Base-by-base conservation (phyloP, 2,329 filamentous ascomycete genomes). In the Talaromyces sp. region DNA sequence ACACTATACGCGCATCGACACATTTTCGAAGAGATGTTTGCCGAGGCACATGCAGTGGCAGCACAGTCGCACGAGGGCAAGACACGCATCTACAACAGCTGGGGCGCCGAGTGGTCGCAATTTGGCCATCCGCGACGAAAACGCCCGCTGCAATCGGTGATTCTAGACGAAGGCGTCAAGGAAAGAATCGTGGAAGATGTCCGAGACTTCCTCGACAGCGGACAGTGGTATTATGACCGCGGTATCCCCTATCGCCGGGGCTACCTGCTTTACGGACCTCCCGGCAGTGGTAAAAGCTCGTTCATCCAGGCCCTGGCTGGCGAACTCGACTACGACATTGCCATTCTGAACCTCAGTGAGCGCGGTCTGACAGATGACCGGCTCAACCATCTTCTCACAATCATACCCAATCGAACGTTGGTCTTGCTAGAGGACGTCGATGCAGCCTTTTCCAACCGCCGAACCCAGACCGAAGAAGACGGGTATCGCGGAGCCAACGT, bases 221-320 rank as follows among this genome's bases (percentile, higher is more conserved):
- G 90, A 61, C 85, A 88, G 65, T 97, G 93, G 92, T 97, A 97
- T 70, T 85, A 92, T 55, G 91, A 96, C 68, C 87, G 93, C n/a
- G 93, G 92, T 2, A 96, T 97, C 64, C 93, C 93, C 0, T 97
- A 97, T 69, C 85, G 92, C 19, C 82, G 92, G 60, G 93, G 92
- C 0, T 97, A 97, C 70, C 81, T 97, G 8, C 82, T 97, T 0
- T 91, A 94, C 68, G 92, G 92, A 0, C 92, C 92, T 3, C 92
- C 92, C 0, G 92, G 92, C 0, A 96, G 89, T 48, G 95, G 91
- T 38, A 97, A 96, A 79, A 97, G 89, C 62, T 96, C 91, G 0
- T 97, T 99, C 67, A 97, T 99, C 64, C 92, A 97, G 74, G 92
- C 94, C 0, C 79, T 99, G 48, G 94, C 94, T 0, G 93, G 92